These are phyloP conservation scores for Cladosporium sp. DNA, from an alignment of 2,329 filamentous ascomycete species.

Conservation along the genomic window DNA sequence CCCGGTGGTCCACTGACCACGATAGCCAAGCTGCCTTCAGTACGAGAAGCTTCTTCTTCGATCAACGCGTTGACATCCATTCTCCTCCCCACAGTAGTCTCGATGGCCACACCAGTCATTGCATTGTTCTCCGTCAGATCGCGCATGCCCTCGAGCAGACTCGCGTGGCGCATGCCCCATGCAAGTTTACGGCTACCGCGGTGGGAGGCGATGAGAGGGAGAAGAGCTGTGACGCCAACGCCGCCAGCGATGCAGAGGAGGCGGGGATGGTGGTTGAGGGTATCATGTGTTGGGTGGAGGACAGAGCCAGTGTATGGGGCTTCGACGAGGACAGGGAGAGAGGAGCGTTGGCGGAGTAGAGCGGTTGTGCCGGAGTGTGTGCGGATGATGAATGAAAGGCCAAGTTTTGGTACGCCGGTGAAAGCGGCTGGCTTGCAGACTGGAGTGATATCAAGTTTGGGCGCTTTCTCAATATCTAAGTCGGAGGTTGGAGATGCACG, in stretches of 20 bases:
- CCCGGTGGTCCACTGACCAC: constrained; percentile 45
- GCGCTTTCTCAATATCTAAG: constrained; percentile 6
- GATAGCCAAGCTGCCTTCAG: constrained; percentile 38
- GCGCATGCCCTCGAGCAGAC: constrained; percentile 28
- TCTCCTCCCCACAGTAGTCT: constrained; percentile 38
- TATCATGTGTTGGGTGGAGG: constrained; percentile 22
- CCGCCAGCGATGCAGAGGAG: constrained; percentile 50
- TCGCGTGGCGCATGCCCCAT: constrained; percentile 39
- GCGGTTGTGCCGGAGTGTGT: constrained; percentile 41
- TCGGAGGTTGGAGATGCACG: background rate
- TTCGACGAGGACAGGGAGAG: constrained; percentile 42
- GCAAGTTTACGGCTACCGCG: constrained; percentile 38
- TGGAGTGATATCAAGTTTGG: background rate
- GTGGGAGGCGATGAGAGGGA: constrained; percentile 40
- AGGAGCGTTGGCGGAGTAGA: constrained; percentile 26
- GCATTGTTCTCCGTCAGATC: constrained; percentile 14
- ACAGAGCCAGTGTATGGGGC: constrained; percentile 40
- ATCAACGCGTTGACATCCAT: constrained; percentile 38
- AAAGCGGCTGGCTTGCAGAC: background rate
- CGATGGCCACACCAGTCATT: constrained; percentile 30
- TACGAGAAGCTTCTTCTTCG: constrained; percentile 33
- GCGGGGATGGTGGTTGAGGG: constrained; percentile 26
- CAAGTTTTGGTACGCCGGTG: constrained; percentile 15
- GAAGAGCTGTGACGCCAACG: constrained; percentile 50
- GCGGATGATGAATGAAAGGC: constrained; percentile 41